Base-by-base conservation (phyloP, 768 basidiomycete species). In the Pleurotus ostreatus region DNA sequence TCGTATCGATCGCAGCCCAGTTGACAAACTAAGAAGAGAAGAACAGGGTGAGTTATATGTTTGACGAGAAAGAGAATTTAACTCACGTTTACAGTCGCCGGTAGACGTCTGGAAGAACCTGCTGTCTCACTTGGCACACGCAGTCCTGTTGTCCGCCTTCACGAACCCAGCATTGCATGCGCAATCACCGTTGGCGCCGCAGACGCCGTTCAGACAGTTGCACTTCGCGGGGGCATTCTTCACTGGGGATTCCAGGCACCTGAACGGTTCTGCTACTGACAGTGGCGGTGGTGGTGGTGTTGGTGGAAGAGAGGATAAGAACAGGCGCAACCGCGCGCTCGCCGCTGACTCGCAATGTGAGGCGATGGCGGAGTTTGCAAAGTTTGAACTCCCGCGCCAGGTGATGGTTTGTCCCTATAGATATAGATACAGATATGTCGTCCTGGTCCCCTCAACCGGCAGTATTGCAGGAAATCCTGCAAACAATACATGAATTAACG, bases 401-500 rank as follows among this genome's bases (percentile, higher is more conserved):
- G 25, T 26, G 25, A 26, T 26, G 4, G 25, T 26, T 26, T 26
- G 5, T 7, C 25, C 25, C 25, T 26, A 26, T 26, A 26, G 48
- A 49, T 12, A 26, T 30, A 30, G 11, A 34, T n/a, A 25, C 13
- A n/a, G 25, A 77, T 74, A 86, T 85, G 83, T 68, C 80, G 77
- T 73, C 82, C 62, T 98, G 95, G 95, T 78, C 76, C 60, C 95
- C 95, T 61, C 85, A 92, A 64, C 86, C 84, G 67, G 81, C 81
- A 57, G 94, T 89, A 67, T 80, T 98, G 70, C 85, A 91, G 72
- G 93, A 97, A 80, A 92, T 98, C 70, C 77, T 97, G 43, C 80
- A 85, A 67, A 94, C 94, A 25, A 88, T 98, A 71, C 89, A 88
- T 72, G 88, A 94, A 65, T 95, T 94, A 8, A 94, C 92, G 38